A percentile compares a stretch with the other conserved stretches of the same genome.
These are phyloP conservation scores for California macrophylla DNA, from an alignment of 441 rosid species.

Conservation along the genomic window DNA sequence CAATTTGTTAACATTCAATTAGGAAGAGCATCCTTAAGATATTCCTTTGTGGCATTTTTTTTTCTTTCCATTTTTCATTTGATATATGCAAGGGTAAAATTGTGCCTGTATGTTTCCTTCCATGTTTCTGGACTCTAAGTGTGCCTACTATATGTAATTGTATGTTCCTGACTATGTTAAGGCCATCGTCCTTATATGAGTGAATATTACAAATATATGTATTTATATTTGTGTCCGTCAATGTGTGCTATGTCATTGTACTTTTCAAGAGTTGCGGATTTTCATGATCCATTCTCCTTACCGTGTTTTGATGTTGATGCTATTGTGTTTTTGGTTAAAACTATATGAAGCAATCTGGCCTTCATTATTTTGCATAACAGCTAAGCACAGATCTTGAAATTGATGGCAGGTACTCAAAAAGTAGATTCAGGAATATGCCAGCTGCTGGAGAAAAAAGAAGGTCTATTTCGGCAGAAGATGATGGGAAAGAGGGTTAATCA, in stretches of 20 bases:
- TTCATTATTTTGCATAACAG: conserved; percentile 9
- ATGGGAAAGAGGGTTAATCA: conserved; percentile 99
- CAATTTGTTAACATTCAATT: background rate
- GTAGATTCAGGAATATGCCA: conserved; percentile 67
- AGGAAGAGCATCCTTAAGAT: background rate
- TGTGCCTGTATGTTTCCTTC: background rate
- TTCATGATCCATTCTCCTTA: conserved; percentile 2
- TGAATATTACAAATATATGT: background rate
- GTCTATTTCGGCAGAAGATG: conserved; percentile 93
- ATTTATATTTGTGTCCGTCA: background rate
- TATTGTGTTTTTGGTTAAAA: background rate
- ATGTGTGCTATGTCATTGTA: background rate
- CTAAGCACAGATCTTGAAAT: conserved; percentile 15
- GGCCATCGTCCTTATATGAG: background rate
- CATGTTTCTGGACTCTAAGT: background rate
- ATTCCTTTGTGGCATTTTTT: background rate
- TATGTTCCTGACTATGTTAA: background rate
- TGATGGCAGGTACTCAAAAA: conserved; percentile 58
- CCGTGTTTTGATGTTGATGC: background rate
- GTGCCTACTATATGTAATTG: background rate
- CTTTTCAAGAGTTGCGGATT: background rate
- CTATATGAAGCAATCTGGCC: background rate
- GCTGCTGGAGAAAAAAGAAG: conserved; percentile 94
- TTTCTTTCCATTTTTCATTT: background rate
- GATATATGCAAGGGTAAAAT: background rate